Evolutionary conservation across 805 yeast species (phyloP).

Genomic region (Myxozyma sirexii): DNA sequence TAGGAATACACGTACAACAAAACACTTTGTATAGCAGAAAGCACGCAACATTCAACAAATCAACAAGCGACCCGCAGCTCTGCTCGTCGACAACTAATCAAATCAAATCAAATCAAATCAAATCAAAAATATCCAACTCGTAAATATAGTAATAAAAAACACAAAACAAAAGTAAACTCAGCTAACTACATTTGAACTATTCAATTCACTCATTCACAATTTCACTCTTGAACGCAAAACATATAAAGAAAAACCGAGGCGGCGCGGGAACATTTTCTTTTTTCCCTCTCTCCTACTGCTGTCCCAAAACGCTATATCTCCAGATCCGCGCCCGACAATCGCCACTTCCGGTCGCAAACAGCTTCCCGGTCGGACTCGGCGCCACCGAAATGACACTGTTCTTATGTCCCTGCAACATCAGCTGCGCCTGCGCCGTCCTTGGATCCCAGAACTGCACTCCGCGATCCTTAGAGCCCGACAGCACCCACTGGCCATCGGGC

Average conservation of each 20-base stretch:
- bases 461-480: slow-evolving; percentile 95
- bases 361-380: slow-evolving; percentile 82
- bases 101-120: neutral
- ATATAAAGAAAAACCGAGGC: neutral
- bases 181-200: neutral
- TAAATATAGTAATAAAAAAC: neutral
- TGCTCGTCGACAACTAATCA: no score
- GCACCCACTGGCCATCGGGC: slow-evolving; percentile 85
- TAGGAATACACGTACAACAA: neutral
- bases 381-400: slow-evolving; percentile 94
- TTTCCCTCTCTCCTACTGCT: slow-evolving; percentile 6
- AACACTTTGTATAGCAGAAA: no score
- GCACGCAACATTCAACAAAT: no score
- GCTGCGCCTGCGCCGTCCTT: slow-evolving; percentile 82
- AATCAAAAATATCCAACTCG: neutral
- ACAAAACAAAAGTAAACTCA: neutral
- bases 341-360: slow-evolving; percentile 96
- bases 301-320: slow-evolving; percentile 46
- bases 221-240: neutral
- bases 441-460: slow-evolving; percentile 98
- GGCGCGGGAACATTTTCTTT: no score
- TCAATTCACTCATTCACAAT: neutral
- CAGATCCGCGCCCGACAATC: slow-evolving; percentile 97
- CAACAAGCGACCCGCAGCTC: neutral
- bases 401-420: slow-evolving; percentile 96